These are phyloP conservation scores for Cryptococcus hybrid DNA, from an alignment of 1,284 basidiomycete genomes.

Conservation along the genomic window DNA sequence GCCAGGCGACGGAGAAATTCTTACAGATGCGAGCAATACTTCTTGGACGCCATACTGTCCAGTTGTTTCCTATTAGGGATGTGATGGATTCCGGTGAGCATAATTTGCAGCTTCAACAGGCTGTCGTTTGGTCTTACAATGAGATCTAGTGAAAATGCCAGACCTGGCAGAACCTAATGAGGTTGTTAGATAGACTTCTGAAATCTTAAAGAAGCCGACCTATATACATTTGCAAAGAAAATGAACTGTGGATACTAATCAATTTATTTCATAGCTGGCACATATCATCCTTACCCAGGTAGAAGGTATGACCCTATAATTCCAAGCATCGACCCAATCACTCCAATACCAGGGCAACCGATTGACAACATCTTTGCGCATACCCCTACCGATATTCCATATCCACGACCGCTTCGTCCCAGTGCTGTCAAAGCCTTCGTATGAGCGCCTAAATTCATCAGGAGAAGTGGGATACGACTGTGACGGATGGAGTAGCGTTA, in stretches of 20 bases:
- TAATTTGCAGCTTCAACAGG: too few relatives aligned
- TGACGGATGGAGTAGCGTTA: slow-evolving; percentile 35
- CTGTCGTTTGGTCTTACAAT: slow-evolving; percentile 55
- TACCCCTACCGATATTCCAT: slow-evolving; percentile 55
- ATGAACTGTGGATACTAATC: slow-evolving; percentile 30
- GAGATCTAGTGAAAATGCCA: slow-evolving; percentile 89
- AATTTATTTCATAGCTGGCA: neutral
- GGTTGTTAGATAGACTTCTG: too few relatives aligned
- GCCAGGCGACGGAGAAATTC: slow-evolving; percentile 4
- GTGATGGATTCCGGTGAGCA: too few relatives aligned
- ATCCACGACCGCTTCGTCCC: slow-evolving; percentile 10
- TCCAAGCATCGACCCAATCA: slow-evolving; percentile 87
- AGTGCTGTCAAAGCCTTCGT: neutral
- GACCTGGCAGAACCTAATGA: slow-evolving; percentile 62
- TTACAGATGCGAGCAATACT: slow-evolving; percentile 56
- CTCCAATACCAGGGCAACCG: slow-evolving; percentile 76
- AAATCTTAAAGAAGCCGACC: too few relatives aligned
- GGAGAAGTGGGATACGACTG: slow-evolving; percentile 12
- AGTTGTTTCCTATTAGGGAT: slow-evolving; percentile 61
- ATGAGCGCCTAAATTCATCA: neutral
- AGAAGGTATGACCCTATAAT: slow-evolving; percentile 61
- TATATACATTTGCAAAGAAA: slow-evolving; percentile 43
- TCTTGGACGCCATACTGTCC: slow-evolving; percentile 88
- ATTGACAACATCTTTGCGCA: slow-evolving; percentile 70
- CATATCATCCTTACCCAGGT: slow-evolving; percentile 34